Percentiles rank a stretch among this genome's conserved stretches.
Conservation (phyloP, 1,139 yeast genomes). For the Saccharomyces hybrid region DNA sequence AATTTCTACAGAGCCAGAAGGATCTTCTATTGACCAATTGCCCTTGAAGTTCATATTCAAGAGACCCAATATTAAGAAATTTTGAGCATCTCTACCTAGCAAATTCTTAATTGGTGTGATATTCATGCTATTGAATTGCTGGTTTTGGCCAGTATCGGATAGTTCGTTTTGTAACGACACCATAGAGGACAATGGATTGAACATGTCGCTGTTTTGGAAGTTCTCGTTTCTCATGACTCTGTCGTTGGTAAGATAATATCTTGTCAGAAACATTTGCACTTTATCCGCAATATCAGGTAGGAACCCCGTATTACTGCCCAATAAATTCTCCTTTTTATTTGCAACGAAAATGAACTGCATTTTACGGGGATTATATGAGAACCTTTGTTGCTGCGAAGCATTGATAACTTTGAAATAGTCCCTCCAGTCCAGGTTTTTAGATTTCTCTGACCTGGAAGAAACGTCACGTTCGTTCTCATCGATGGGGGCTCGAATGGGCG, state of each 20-base stretch:
- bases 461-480: constrained; percentile 12
- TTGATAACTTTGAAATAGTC: constrained; percentile 64
- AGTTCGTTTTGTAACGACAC: constrained; percentile 21
- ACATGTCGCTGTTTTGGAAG: constrained; percentile 38
- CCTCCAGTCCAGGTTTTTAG: constrained; percentile 48
- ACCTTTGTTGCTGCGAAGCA: constrained; percentile 60
- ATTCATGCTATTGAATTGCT: constrained; percentile 5
- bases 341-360: constrained; percentile 48
- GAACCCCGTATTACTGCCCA: constrained; percentile 12
- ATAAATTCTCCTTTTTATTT: constrained; percentile 4
- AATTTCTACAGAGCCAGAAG: constrained; percentile 67
- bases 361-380: constrained; percentile 54
- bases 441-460: constrained; percentile 15
- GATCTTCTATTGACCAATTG: constrained; percentile 69
- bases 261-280: constrained; percentile 36
- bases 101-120: constrained; percentile 73
- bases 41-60: constrained; percentile 60
- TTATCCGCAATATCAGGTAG: constrained; percentile 32
- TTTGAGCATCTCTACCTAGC: constrained; percentile 72
- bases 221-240: constrained; percentile 67
- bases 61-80: constrained; percentile 73
- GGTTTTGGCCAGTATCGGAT: constrained; percentile 12
- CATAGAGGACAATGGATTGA: constrained; percentile 33
- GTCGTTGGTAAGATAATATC: constrained; percentile 60
- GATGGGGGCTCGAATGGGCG: not conserved